phyloP scores from a whole-genome alignment of 2,329 filamentous ascomycete species.

The Helotiales sp. region DNA sequence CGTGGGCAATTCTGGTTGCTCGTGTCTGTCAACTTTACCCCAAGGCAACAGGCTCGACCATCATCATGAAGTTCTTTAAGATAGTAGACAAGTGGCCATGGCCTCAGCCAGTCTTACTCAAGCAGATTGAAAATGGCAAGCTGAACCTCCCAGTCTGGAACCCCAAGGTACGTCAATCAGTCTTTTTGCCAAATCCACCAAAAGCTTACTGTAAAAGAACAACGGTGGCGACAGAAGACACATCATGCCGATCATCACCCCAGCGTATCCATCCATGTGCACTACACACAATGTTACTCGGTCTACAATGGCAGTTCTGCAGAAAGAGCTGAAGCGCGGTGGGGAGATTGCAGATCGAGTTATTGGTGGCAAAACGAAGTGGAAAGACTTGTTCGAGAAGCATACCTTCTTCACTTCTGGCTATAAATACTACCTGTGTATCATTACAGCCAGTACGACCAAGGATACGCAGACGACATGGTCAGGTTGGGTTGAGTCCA shows the following conservation, averaged over 20 bases:
- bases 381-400: constrained; percentile 87
- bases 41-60: constrained; percentile 83
- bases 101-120: constrained; percentile 91
- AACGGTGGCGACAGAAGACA: constrained; percentile 76
- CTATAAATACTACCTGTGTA: constrained; percentile 94
- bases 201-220: constrained; percentile 61
- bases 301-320: constrained; percentile 84
- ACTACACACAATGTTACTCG: constrained; percentile 91
- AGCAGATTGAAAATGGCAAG: constrained; percentile 81
- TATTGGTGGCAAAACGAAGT: constrained; percentile 74
- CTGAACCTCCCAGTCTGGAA: constrained; percentile 92
- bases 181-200: constrained; percentile 23
- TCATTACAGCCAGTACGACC: constrained; percentile 80
- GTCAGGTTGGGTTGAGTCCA: constrained; percentile 93
- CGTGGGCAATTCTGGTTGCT: constrained; percentile 97
- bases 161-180: constrained; percentile 65
- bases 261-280: constrained; percentile 97
- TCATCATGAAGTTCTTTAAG: constrained; percentile 93
- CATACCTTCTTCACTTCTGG: constrained; percentile 92
- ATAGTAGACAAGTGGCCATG: constrained; percentile 92
- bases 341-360: constrained; percentile 80
- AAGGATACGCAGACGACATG: constrained; percentile 86
- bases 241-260: constrained; percentile 97
- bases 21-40: constrained; percentile 96
- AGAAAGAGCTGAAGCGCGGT: constrained; percentile 79